Evolutionary conservation across 495 filamentous ascomycete genomes (phyloP), one percentile per base, ranked within the genome.

Genomic region (Niebla homalea): DNA sequence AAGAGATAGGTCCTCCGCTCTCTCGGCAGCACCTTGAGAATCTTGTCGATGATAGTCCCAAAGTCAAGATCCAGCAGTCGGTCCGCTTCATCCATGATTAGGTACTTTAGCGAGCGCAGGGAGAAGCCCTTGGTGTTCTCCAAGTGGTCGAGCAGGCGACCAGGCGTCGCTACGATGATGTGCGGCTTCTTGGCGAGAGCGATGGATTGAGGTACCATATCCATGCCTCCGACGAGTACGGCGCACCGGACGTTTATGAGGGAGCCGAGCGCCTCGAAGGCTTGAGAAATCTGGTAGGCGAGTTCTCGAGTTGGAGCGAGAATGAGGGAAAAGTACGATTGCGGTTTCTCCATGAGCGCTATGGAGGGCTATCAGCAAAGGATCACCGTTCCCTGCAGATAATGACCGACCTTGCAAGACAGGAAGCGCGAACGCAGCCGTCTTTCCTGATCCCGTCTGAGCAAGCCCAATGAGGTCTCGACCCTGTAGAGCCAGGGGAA

Each of bases 91-190:
- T 96, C 92, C 77, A 96, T 87, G 35, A 93, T 88, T 1, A 96
- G 75, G 57, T 89, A 94, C 58, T 87, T 87, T 4, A 96, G 68
- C 15, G 68, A 69, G 5, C 79, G 77, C 36, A 96, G 67, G 7
- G 80, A 85, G 65, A 98, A 98, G 8, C 92, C 90, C 62, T 94
- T 95, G 6, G 92, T 98, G 62, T 94, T 94, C 64, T 98, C 89
- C 10, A 96, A 70, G 62, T 98, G 92, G 58, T 98, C 92, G 2
- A 96, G 71, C 11, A 98, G 67, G 46, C 92, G 78, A 43, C 92
- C 90, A 0, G 92, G 92, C 0, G 92, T 95, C 0, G 90, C 92
- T 41, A 75, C 70, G 32, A 95, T 63, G 12, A 94, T 79, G 52
- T 97, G 90, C 3, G 90, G 90, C 51, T 87, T 89, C 73, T 94